Evolutionary conservation across 441 rosid species (phyloP).

Genomic region (Theobroma grandiflorum): DNA sequence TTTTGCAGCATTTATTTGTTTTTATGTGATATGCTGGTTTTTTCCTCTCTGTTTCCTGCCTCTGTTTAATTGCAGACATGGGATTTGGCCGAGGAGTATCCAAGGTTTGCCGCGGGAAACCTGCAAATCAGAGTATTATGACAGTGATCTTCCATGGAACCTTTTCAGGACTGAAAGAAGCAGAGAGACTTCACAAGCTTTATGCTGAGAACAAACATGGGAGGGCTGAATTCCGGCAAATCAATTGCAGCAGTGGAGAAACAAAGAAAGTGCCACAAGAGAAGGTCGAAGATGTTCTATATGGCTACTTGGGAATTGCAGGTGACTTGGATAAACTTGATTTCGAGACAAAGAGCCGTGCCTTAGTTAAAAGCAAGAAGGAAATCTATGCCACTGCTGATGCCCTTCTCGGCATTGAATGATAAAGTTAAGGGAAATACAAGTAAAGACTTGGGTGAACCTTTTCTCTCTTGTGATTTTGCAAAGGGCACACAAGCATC

Average conservation of each 20-base stretch:
- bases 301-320: conserved; percentile 52
- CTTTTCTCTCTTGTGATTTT: not conserved
- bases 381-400: conserved; percentile 37
- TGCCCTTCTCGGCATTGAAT: not conserved
- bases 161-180: conserved; percentile 45
- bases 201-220: conserved; percentile 39
- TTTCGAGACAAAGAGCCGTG: conserved; percentile 36
- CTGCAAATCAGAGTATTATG: conserved; percentile 46
- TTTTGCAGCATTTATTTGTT: conserved; percentile 2
- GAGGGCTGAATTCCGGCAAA: conserved; percentile 36
- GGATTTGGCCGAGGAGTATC: conserved; percentile 35
- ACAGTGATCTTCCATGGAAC: conserved; percentile 43
- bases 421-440: not conserved
- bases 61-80: conserved; percentile 33
- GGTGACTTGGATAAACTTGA: conserved; percentile 52
- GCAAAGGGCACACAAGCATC: too few species aligned
- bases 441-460: not conserved
- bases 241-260: conserved; percentile 16
- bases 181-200: conserved; percentile 42
- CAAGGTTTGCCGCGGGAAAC: conserved; percentile 43
- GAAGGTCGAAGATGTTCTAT: conserved; percentile 24
- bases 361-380: conserved; percentile 44
- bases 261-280: conserved; percentile 8
- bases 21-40: conserved; percentile 13
- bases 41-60: conserved; percentile 2